Conservation (phyloP, 164 flowering plant species). For the Stephania japonica region DNA sequence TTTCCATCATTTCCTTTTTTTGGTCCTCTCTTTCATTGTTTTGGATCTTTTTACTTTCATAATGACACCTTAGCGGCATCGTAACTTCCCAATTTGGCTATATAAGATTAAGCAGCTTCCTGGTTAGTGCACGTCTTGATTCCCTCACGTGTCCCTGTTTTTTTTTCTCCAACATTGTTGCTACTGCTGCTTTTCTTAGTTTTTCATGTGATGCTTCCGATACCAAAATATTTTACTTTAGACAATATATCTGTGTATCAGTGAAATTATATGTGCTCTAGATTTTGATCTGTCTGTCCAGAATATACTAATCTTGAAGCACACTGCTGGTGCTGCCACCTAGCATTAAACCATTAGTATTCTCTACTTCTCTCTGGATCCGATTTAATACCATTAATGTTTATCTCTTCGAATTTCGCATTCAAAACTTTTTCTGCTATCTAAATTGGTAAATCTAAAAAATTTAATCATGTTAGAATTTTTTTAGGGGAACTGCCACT, state of each 20-base stretch:
- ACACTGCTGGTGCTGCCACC: background rate
- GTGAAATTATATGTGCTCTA: background rate
- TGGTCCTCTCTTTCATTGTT: slow-evolving; percentile 1
- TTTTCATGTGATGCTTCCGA: background rate
- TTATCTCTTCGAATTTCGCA: no score
- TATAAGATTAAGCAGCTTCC: background rate
- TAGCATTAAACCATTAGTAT: background rate
- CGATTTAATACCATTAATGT: background rate
- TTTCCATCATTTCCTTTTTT: background rate
- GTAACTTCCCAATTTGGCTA: background rate
- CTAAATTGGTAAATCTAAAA: no score
- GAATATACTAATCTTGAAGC: background rate
- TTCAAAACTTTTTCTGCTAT: no score
- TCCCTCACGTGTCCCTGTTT: background rate
- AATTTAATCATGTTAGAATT: no score
- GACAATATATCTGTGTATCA: background rate
- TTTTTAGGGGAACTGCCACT: no score
- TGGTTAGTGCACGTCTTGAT: background rate
- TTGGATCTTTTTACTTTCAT: background rate
- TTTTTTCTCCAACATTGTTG: slow-evolving; percentile 1
- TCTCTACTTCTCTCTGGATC: background rate
- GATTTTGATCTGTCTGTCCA: background rate
- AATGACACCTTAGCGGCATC: background rate
- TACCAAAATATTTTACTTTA: background rate
- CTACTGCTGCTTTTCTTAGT: background rate